Percentiles rank a stretch among this genome's conserved stretches.
Conservation (phyloP, 73 alveolate genomes). For the Tetrahymena borealis region DNA sequence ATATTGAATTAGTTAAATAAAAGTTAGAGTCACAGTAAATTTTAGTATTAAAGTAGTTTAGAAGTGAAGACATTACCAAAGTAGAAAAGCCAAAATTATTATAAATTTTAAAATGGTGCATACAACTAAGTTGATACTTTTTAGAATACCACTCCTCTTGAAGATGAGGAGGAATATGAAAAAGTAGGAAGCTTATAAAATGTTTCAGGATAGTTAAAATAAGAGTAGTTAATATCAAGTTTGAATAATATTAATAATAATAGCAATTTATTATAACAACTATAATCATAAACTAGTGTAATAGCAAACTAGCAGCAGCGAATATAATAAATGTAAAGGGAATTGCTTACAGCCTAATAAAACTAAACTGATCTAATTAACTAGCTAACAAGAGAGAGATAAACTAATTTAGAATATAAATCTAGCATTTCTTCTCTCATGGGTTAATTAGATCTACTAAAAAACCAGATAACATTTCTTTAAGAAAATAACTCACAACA, state of each 20-base stretch:
- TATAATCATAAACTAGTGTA: background rate
- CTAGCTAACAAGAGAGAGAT: background rate
- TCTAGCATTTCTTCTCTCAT: background rate
- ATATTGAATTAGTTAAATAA: background rate
- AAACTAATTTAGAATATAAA: background rate
- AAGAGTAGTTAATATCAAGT: background rate
- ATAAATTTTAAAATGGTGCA: background rate
- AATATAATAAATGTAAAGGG: background rate
- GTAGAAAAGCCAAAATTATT: background rate
- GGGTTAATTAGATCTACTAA: background rate
- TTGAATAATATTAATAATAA: background rate
- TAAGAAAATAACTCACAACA: background rate
- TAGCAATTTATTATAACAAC: background rate
- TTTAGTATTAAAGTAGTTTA: background rate
- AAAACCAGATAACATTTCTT: background rate
- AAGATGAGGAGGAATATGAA: background rate
- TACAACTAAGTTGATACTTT: background rate
- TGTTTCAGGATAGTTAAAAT: background rate
- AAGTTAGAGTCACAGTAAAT: background rate
- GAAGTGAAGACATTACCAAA: background rate
- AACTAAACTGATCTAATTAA: background rate
- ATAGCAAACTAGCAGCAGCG: background rate
- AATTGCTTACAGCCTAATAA: background rate
- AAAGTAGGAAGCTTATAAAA: background rate
- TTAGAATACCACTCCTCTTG: background rate